A percentile compares a stretch with the other conserved stretches of the same genome.
phyloP scores from a whole-genome alignment of 495 filamentous ascomycete genomes.

The Acidiella bohemica region DNA sequence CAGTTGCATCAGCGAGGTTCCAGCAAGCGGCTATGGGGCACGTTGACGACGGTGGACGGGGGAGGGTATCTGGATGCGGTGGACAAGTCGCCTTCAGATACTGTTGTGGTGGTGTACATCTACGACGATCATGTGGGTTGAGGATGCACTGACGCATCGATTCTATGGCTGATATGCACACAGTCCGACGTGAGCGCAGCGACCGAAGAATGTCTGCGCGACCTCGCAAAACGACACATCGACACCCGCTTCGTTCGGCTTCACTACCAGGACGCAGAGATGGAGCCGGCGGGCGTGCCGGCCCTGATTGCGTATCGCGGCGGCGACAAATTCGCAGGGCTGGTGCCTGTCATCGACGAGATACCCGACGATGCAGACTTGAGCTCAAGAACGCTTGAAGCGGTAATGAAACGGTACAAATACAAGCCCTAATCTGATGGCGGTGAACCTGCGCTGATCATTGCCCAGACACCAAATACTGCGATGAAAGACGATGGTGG shows the following conservation, averaged over 20 bases:
- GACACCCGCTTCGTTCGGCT: slow-evolving; percentile 79
- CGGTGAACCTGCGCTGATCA: too few relatives aligned
- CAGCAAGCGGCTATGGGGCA: slow-evolving; percentile 59
- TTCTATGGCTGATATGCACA: slow-evolving; percentile 6
- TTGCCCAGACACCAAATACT: too few relatives aligned
- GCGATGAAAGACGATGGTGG: too few relatives aligned
- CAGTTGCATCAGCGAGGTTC: slow-evolving; percentile 34
- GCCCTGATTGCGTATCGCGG: slow-evolving; percentile 78
- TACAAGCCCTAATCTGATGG: too few relatives aligned
- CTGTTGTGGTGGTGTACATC: slow-evolving; percentile 86
- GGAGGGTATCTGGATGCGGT: slow-evolving; percentile 87
- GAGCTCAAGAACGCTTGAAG: slow-evolving; percentile 47
- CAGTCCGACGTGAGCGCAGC: slow-evolving; percentile 62
- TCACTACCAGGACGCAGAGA: slow-evolving; percentile 85
- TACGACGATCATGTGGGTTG: slow-evolving; percentile 71
- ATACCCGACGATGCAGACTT: slow-evolving; percentile 56
- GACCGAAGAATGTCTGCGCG: slow-evolving; percentile 62
- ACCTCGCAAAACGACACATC: slow-evolving; percentile 54
- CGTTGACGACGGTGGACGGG: slow-evolving; percentile 73
- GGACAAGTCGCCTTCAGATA: slow-evolving; percentile 69
- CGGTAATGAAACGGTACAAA: too few relatives aligned
- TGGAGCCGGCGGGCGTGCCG: slow-evolving; percentile 78
- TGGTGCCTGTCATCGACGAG: slow-evolving; percentile 75
- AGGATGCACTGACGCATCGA: neutral
- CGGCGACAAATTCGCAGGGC: slow-evolving; percentile 79